Evolutionary conservation across 2,329 filamentous ascomycete species (phyloP), one percentile per base, ranked within the genome.

Genomic region (Grosmannia serpens): DNA sequence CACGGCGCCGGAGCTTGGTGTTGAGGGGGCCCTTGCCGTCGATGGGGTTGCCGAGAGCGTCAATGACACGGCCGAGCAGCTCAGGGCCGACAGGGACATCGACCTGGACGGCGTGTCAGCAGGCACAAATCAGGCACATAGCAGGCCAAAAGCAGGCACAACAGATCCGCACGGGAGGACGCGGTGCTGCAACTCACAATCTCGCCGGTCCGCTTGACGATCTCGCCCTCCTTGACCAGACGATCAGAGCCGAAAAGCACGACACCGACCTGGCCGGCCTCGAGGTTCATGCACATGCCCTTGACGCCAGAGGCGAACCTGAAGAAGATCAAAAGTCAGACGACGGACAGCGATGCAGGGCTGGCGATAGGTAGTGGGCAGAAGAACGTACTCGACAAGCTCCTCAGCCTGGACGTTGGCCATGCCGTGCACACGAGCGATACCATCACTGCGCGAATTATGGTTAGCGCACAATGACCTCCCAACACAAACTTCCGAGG

Each of bases 251-350:
- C 94, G 85, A 99, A 99, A 74, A 99, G 85, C 85, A 99, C 94
- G 73, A 99, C 91, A 96, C 94, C 94, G 81, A 99, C 94, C 81
- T 97, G 94, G 77, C 94, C 94, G 78, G 94, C 94, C 83, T 99
- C 94, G 80, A 99, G 87, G 89, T 99, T 99, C 92, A 99, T 97
- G 89, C 92, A 97, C 94, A 99, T 99, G 78, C 94, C 94, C 87
- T 97, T 97, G 79, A 97, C 94, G 77, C 94, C 94, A 67, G 94
- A 99, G 72, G 94, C 90, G 83, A 99, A 99, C 84, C 91, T 96
- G 67, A 41, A 29, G 27, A 29, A 49, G 10, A 56, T 63, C 67
- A 63, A 62, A 64, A 61, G 58, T 47, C 41, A 53, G 56, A 50
- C 60, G 15, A 46, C 7, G 26, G 41, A 33, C 6, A 24, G 20